Evolutionary conservation across 352 stramenopile genomes (phyloP).

Genomic region (Pythium utonaiense): DNA sequence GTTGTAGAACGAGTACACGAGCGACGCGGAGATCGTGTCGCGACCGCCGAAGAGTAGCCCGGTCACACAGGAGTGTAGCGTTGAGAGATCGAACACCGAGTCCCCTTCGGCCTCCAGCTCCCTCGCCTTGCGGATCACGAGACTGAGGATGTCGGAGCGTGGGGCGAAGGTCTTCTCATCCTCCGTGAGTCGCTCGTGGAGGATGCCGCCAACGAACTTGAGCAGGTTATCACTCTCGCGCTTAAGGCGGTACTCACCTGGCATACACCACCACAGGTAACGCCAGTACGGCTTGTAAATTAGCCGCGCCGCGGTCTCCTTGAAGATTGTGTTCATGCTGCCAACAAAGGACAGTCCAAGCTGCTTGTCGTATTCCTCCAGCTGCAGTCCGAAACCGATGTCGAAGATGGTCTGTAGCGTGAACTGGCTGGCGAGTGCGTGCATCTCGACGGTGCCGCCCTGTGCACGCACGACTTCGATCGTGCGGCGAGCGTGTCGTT

Average conservation of each 20-base stretch:
- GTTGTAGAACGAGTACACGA: constrained; percentile 74
- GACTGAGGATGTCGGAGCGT: constrained; percentile 41
- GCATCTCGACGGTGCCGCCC: constrained; percentile 36
- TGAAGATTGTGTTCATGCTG: constrained; percentile 40
- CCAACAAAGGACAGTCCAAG: constrained; percentile 27
- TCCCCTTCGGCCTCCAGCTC: constrained; percentile 30
- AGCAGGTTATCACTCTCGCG: constrained; percentile 56
- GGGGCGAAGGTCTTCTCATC: constrained; percentile 22
- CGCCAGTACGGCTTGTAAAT: constrained; percentile 61
- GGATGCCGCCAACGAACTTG: constrained; percentile 37
- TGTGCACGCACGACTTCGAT: constrained; percentile 12
- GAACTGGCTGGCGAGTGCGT: constrained; percentile 42
- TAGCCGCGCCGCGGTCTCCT: constrained; percentile 39
- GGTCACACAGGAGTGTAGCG: constrained; percentile 57
- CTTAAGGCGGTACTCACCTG: constrained; percentile 79
- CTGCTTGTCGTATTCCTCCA: constrained; percentile 29
- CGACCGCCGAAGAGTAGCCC: constrained; percentile 80
- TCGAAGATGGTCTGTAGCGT: constrained; percentile 57
- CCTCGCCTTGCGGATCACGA: constrained; percentile 48
- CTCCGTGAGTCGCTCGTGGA: constrained; percentile 35
- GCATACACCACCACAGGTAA: constrained; percentile 48
- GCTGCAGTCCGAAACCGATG: constrained; percentile 41
- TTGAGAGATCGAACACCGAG: constrained; percentile 24
- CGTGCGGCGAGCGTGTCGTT: constrained; percentile 30
- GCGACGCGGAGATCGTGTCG: constrained; percentile 66